Conservation (phyloP, 2,329 filamentous ascomycete species). For the Ceratocystis albifundus region DNA sequence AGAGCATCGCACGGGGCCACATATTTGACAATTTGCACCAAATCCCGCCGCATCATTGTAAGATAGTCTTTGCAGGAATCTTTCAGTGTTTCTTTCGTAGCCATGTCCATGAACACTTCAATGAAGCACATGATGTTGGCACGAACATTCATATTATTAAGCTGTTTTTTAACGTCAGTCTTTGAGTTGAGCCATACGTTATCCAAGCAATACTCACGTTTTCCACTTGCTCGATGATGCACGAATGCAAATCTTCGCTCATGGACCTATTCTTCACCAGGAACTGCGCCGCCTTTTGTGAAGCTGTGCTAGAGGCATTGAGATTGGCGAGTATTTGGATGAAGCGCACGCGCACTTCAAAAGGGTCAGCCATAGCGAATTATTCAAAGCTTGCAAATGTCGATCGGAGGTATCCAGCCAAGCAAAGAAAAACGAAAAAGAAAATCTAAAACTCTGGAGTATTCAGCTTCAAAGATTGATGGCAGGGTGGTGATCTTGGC, state of each 20-base stretch:
- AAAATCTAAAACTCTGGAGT: neutral
- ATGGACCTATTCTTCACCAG: slow-evolving; percentile 87
- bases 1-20: slow-evolving; percentile 79
- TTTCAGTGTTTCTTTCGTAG: slow-evolving; percentile 53
- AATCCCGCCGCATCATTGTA: slow-evolving; percentile 89
- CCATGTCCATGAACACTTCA: slow-evolving; percentile 83
- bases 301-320: slow-evolving; percentile 77
- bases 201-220: slow-evolving; percentile 40
- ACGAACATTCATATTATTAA: slow-evolving; percentile 91
- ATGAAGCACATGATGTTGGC: slow-evolving; percentile 99
- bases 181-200: neutral
- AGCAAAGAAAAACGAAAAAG: neutral
- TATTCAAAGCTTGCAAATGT: neutral
- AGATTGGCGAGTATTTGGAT: slow-evolving; percentile 80
- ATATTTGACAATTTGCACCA: slow-evolving; percentile 79
- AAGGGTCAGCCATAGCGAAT: slow-evolving; percentile 59
- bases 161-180: slow-evolving; percentile 5
- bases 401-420: neutral
- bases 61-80: slow-evolving; percentile 51
- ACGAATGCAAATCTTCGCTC: slow-evolving; percentile 94
- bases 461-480: neutral
- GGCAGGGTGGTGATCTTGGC: neutral
- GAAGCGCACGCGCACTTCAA: slow-evolving; percentile 97
- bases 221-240: slow-evolving; percentile 92
- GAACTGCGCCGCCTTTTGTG: slow-evolving; percentile 88